Evolutionary conservation across 2,329 filamentous ascomycete species (phyloP).

Genomic region (Didymella pinodella): DNA sequence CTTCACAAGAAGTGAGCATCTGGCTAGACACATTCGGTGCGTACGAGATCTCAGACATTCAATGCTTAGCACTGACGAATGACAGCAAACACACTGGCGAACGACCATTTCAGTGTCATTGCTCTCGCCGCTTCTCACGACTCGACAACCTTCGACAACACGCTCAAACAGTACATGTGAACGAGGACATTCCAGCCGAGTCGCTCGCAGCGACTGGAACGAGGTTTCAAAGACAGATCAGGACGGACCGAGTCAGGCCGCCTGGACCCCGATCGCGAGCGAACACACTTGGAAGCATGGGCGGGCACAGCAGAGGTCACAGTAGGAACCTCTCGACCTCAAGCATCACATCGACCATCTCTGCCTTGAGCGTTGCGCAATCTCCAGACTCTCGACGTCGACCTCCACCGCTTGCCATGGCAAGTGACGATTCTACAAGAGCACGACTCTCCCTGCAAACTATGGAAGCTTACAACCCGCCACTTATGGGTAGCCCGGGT

Average conservation of each 20-base stretch:
- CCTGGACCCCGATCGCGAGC: conserved; percentile 76
- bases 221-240: conserved; percentile 88
- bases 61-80: conserved; percentile 35
- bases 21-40: conserved; percentile 91
- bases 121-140: conserved; percentile 88
- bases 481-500: conserved; percentile 68
- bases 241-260: conserved; percentile 83
- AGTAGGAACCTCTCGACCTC: conserved; percentile 86
- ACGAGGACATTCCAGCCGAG: conserved; percentile 94
- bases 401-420: conserved; percentile 84
- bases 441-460: conserved; percentile 64
- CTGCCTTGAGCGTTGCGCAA: conserved; percentile 65
- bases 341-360: conserved; percentile 79
- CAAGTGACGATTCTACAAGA: conserved; percentile 68
- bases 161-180: conserved; percentile 96
- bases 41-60: conserved; percentile 28
- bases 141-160: conserved; percentile 96
- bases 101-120: conserved; percentile 95
- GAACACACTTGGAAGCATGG: conserved; percentile 77
- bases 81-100: conserved; percentile 94
- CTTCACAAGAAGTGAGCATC: conserved; percentile 94
- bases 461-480: conserved; percentile 69
- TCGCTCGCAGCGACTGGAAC: conserved; percentile 93
- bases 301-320: conserved; percentile 77
- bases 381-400: conserved; percentile 67